Evolutionary conservation across 495 filamentous ascomycete species (phyloP), one percentile per base, ranked within the genome.

Genomic region (Aspergillus hancockii): DNA sequence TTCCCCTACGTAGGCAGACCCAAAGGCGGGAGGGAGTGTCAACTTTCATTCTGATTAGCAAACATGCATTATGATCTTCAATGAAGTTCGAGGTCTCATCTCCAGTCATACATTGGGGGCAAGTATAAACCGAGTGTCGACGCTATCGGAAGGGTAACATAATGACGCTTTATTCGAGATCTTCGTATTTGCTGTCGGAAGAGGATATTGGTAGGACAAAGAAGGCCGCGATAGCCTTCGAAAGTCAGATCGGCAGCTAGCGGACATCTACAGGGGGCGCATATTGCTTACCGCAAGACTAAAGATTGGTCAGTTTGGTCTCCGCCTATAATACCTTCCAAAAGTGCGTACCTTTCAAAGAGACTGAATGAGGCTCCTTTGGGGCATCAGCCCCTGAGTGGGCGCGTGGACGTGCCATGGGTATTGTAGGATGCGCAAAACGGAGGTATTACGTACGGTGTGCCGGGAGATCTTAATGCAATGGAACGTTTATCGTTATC

Each of bases 1-100:
- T 77, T 98, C 93, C 58, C 94, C 94, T 43, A 98, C 93, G 62
- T 97, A 97, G 51, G 93, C 92, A 10, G 90, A 90, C 54, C 92
- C 94, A 70, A 98, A 98, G 5, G 91, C 85, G 1, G 92, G 90
- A 7, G 94, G 94, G 4, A 98, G 85, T n/a, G 90, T 96, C 62
- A 97, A 82, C 83, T 86, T 45, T 55, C 12, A 19, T 19, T 32
- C 34, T 19, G 49, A 23, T 59, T 49, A 60, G 52, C 32, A 23
- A 43, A n/a, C 16, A 41, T n/a, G n/a, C 9, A 25, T 19, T 9
- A 49, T 9, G 45, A 9, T 46, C 14, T 46, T 13, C 54, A 41
- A 21, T n/a, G 41, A 46, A 21, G 13, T 46, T 13, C 40, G 10
- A 18, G 18, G 28, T 18, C 21, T 49, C 16, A 41, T 41, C 16